A percentile compares a stretch with the other conserved stretches of the same genome.
phyloP scores from a whole-genome alignment of 495 filamentous ascomycete species.

The Talaromyces liani region DNA sequence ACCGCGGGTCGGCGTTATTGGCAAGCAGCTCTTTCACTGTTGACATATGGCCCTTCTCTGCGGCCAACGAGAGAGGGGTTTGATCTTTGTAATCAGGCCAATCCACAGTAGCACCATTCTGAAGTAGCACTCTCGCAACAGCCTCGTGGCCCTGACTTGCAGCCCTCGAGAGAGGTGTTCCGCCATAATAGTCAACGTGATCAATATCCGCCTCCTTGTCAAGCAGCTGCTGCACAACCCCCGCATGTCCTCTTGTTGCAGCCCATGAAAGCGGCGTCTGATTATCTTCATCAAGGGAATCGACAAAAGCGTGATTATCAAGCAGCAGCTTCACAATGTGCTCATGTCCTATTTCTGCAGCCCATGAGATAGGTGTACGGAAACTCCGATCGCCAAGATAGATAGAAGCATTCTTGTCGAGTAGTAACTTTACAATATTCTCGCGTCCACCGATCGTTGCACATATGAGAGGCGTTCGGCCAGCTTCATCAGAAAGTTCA shows the following conservation, averaged over 20 bases:
- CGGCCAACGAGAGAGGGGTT: constrained; percentile 17
- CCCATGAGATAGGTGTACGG: constrained; percentile 17
- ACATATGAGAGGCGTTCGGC: too few relatives aligned
- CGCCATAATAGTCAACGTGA: constrained; percentile 9
- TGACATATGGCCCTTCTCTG: constrained; percentile 19
- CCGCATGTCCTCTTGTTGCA: constrained; percentile 18
- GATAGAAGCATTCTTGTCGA: constrained; percentile 18
- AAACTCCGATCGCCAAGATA: constrained; percentile 14
- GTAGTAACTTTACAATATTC: constrained; percentile 12
- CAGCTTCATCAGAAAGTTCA: too few relatives aligned
- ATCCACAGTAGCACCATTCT: constrained; percentile 12
- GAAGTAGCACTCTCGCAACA: constrained; percentile 11
- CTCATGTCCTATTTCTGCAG: constrained; percentile 18
- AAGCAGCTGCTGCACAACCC: constrained; percentile 16
- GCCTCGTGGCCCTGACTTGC: constrained; percentile 16
- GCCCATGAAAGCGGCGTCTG: constrained; percentile 19
- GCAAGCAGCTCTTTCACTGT: constrained; percentile 15
- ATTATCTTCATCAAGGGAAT: constrained; percentile 13
- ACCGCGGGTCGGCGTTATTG: constrained; percentile 18
- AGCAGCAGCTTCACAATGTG: constrained; percentile 12
- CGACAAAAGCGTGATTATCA: constrained; percentile 9
- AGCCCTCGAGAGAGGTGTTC: constrained; percentile 17
- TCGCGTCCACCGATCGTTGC: background rate
- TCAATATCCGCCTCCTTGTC: constrained; percentile 10
- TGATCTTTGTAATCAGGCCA: constrained; percentile 14